Evolutionary conservation across 1,139 yeast species (phyloP).

Genomic region (Saccharomyces hybrid): DNA sequence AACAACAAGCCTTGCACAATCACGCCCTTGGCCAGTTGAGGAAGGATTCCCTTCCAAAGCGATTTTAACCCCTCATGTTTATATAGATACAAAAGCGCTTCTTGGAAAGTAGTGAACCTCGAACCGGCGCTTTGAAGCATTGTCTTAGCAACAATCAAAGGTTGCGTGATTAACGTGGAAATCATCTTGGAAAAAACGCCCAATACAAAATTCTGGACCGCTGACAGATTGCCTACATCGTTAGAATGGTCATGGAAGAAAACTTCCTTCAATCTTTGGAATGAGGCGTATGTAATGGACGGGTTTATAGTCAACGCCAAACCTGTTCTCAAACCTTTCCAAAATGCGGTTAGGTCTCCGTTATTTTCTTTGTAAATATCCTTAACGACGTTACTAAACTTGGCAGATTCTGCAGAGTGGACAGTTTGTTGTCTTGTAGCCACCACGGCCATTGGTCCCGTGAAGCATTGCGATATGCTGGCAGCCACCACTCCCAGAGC

Average conservation of each 20-base stretch:
- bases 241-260: conserved; percentile 33
- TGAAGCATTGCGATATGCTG: conserved; percentile 73
- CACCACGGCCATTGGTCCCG: conserved; percentile 75
- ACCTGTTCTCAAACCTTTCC: conserved; percentile 82
- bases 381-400: conserved; percentile 41
- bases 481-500: conserved; percentile 82
- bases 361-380: conserved; percentile 65
- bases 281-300: conserved; percentile 79
- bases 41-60: conserved; percentile 73
- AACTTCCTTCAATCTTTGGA: conserved; percentile 57
- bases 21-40: conserved; percentile 77
- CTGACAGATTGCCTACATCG: conserved; percentile 35
- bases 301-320: conserved; percentile 76
- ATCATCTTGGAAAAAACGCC: conserved; percentile 77
- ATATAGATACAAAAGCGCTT: conserved; percentile 45
- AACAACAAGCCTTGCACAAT: conserved; percentile 79
- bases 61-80: conserved; percentile 45
- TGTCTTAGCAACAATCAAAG: conserved; percentile 77
- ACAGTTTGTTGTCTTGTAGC: conserved; percentile 80
- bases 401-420: conserved; percentile 29
- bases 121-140: conserved; percentile 56
- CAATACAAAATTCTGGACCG: conserved; percentile 61
- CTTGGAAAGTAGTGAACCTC: conserved; percentile 43
- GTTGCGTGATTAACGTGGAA: conserved; percentile 79
- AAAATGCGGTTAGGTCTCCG: conserved; percentile 48